A percentile compares a stretch with the other conserved stretches of the same genome.
These are phyloP conservation scores for Gossypium anomalum DNA, from an alignment of 345 rosid species.

Conservation along the genomic window DNA sequence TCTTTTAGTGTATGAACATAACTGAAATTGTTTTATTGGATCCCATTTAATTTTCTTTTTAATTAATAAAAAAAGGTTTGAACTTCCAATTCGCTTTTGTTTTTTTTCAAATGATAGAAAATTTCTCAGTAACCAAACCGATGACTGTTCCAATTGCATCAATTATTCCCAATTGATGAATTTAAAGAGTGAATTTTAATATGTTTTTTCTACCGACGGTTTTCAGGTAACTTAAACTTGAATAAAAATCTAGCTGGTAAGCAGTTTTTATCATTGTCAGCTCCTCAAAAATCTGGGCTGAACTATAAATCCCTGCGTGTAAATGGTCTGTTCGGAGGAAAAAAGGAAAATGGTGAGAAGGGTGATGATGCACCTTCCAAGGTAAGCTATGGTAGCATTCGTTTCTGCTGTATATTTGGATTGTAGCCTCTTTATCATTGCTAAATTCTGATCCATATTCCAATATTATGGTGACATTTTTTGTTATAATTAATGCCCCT, in stretches of 20 bases:
- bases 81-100: neutral
- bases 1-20: neutral
- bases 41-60: neutral
- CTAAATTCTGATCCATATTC: neutral
- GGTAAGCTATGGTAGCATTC: slow-evolving; percentile 32
- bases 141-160: neutral
- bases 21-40: neutral
- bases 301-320: slow-evolving; percentile 39
- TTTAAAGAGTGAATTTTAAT: slow-evolving; percentile 8
- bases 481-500: neutral
- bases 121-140: neutral
- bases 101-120: neutral
- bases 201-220: slow-evolving; percentile 9
- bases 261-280: slow-evolving; percentile 33
- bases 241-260: slow-evolving; percentile 34
- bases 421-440: neutral
- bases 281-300: slow-evolving; percentile 23
- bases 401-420: slow-evolving; percentile 2
- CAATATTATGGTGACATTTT: neutral
- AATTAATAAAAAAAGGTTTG: neutral
- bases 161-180: neutral
- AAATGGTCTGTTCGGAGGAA: slow-evolving; percentile 71
- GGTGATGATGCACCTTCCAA: slow-evolving; percentile 63
- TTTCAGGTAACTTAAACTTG: slow-evolving; percentile 45
- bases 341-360: slow-evolving; percentile 60